Conservation (phyloP, 2,329 filamentous ascomycete genomes). For the Elsinoe perseae region DNA sequence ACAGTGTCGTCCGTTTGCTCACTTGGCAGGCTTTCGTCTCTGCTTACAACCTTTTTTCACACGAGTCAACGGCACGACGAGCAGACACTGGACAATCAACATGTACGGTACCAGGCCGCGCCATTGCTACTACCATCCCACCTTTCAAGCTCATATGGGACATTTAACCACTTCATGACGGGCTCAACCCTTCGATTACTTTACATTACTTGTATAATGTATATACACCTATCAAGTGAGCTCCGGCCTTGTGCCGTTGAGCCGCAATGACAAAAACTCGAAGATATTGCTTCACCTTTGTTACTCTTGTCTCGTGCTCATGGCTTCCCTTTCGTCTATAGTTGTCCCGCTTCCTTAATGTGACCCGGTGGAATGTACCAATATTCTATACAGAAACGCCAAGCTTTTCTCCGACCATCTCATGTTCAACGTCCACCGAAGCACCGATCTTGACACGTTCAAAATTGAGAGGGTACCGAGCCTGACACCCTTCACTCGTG, state of each 20-base stretch:
- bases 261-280: conserved; percentile 6
- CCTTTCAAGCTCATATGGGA: background rate
- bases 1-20: background rate
- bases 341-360: too few species aligned
- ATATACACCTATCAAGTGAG: conserved; percentile 2
- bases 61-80: background rate
- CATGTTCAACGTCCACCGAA: background rate
- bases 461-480: background rate
- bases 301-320: too few species aligned
- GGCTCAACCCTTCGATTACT: background rate
- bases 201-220: conserved; percentile 14
- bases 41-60: background rate
- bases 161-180: background rate
- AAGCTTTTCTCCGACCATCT: background rate
- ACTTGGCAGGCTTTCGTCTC: background rate
- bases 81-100: background rate
- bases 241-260: conserved; percentile 9
- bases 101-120: background rate
- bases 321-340: too few species aligned
- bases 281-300: background rate
- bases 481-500: background rate
- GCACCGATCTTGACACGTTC: background rate
- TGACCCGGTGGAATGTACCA: background rate
- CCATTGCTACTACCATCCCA: conserved; percentile 3
- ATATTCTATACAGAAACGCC: conserved; percentile 1